Evolutionary conservation across 164 flowering plant genomes (phyloP).

Genomic region (Liriodendron chinense): DNA sequence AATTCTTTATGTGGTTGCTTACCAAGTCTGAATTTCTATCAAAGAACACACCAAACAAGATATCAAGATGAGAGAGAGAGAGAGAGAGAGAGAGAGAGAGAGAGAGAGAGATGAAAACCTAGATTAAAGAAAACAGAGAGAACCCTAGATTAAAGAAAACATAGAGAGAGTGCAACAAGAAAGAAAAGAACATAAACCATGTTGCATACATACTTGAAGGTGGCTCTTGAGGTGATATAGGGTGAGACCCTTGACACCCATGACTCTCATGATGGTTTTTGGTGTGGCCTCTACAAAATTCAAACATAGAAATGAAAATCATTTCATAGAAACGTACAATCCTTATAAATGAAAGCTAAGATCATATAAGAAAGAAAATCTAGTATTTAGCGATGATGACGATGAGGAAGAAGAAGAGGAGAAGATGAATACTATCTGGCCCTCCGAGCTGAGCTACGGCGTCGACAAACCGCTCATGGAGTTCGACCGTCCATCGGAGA

Average conservation of each 20-base stretch:
- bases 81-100: background rate
- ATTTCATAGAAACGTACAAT: background rate
- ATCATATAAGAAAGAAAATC: background rate
- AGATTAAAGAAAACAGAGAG: too few relatives aligned
- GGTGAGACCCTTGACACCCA: conserved; percentile 99
- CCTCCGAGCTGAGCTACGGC: conserved; percentile 99
- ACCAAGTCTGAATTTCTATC: conserved; percentile 96
- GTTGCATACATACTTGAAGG: conserved; percentile 64
- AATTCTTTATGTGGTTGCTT: conserved; percentile 99
- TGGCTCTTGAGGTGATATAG: conserved; percentile 99
- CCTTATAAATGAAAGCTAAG: background rate
- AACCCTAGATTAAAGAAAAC: background rate
- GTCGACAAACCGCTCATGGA: conserved; percentile 95
- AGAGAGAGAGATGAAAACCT: too few relatives aligned
- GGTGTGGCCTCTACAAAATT: conserved; percentile 86
- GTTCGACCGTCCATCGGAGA: conserved; percentile 97
- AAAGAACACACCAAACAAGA: background rate
- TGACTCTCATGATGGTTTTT: conserved; percentile 98
- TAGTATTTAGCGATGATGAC: background rate
- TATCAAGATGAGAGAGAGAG: background rate
- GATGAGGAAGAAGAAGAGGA: conserved; percentile 1
- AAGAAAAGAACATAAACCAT: conserved; percentile 2
- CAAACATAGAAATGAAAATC: background rate
- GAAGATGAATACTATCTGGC: conserved; percentile 66
- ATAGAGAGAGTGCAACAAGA: background rate